These are phyloP conservation scores for Trypanosoma mega DNA, from an alignment of 208 protist species.

Conservation along the genomic window DNA sequence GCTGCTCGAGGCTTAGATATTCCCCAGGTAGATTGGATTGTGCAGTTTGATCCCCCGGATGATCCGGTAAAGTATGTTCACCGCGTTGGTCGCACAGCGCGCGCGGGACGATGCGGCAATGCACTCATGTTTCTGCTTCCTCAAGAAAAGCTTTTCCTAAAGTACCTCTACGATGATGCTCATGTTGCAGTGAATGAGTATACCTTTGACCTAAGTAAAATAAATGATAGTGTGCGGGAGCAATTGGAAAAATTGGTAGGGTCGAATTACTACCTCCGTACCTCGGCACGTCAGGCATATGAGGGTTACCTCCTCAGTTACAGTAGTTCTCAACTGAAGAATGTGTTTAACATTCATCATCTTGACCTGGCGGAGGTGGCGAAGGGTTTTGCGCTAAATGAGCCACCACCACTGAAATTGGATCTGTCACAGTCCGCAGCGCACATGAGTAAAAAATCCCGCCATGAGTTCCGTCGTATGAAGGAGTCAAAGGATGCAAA, in stretches of 20 bases:
- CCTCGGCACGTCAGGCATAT: constrained; percentile 97
- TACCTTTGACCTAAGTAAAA: constrained; percentile 96
- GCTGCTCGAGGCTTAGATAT: constrained; percentile 99
- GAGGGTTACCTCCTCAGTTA: constrained; percentile 98
- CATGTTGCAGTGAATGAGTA: constrained; percentile 98
- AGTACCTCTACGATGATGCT: constrained; percentile 97
- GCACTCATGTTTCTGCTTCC: constrained; percentile 98
- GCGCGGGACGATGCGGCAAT: constrained; percentile 90
- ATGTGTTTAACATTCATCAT: constrained; percentile 98
- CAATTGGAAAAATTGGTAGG: constrained; percentile 97
- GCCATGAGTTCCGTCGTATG: constrained; percentile 73
- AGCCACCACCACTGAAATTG: constrained; percentile 91
- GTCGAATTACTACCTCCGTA: constrained; percentile 99
- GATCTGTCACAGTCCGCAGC: constrained; percentile 91
- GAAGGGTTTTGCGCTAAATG: constrained; percentile 88
- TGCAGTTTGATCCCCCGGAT: constrained; percentile 99
- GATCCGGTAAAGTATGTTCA: constrained; percentile 99
- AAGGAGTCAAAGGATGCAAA: constrained; percentile 68
- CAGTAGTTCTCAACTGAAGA: constrained; percentile 97
- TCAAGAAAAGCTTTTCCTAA: constrained; percentile 97
- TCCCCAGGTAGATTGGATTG: constrained; percentile 99
- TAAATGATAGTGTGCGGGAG: constrained; percentile 88
- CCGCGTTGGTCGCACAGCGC: constrained; percentile 98
- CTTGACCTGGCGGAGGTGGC: constrained; percentile 97
- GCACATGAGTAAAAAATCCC: constrained; percentile 88